Percentiles rank a stretch among this genome's conserved stretches.
phyloP scores from a whole-genome alignment of 208 protist genomes.

The Acanthamoeba culbertsoni region DNA sequence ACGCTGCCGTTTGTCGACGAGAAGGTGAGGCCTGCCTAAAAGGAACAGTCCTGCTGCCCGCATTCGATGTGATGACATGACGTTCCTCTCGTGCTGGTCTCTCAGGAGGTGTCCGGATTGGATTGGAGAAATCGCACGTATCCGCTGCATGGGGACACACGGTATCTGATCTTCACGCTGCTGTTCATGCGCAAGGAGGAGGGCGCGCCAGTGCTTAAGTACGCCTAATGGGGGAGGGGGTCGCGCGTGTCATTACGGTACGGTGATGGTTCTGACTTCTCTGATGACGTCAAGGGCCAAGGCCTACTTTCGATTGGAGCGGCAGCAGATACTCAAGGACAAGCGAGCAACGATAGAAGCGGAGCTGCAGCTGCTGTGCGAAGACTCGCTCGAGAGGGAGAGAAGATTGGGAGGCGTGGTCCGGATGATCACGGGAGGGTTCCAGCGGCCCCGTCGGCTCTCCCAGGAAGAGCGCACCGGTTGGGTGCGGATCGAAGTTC shows the following conservation, averaged over 20 bases:
- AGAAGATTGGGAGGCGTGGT: neutral
- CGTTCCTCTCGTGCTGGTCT: neutral
- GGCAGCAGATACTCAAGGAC: neutral
- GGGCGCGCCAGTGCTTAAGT: neutral
- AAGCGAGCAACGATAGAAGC: neutral
- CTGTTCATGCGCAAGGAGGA: constrained; percentile 42
- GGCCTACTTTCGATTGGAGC: neutral
- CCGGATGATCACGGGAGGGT: neutral
- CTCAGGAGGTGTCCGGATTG: neutral
- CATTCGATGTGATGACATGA: neutral
- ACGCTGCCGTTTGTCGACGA: neutral
- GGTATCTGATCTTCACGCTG: neutral
- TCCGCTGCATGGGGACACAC: neutral
- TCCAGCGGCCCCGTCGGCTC: neutral
- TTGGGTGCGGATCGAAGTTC: neutral
- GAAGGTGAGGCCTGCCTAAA: neutral
- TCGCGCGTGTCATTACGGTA: neutral
- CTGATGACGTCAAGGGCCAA: neutral
- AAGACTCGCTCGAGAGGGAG: neutral
- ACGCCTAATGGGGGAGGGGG: too few relatives aligned
- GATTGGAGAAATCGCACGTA: constrained; percentile 31
- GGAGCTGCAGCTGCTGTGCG: neutral
- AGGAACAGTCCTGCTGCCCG: neutral
- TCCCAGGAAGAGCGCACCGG: neutral
- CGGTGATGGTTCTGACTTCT: neutral